These are phyloP conservation scores for Arabidopsis suecica DNA, from an alignment of 345 rosid genomes.

Conservation along the genomic window DNA sequence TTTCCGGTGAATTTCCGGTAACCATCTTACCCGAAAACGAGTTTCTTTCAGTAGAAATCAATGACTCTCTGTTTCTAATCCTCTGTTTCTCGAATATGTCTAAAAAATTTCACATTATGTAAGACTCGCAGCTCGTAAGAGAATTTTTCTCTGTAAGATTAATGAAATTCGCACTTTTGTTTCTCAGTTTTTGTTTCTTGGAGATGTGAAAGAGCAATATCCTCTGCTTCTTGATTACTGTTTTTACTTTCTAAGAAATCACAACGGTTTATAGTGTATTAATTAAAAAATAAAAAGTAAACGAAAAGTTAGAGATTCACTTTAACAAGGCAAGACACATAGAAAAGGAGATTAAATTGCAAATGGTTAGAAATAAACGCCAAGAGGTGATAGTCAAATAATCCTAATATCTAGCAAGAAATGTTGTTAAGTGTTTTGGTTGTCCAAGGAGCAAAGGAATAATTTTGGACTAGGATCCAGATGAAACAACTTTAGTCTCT, in stretches of 20 bases:
- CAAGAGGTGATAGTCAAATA: constrained; percentile 4
- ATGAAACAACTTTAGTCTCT: constrained; percentile 1
- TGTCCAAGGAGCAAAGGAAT: background rate
- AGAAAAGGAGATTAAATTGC: background rate
- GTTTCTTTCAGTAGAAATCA: background rate
- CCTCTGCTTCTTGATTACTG: constrained; percentile 3
- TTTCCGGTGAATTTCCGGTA: background rate
- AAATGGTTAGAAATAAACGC: background rate
- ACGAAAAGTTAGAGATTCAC: background rate
- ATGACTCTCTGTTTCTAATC: background rate
- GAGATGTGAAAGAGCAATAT: background rate
- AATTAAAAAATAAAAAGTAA: too few species aligned
- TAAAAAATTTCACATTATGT: background rate
- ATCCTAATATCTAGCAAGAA: background rate
- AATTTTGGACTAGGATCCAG: background rate
- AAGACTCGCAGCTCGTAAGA: too few species aligned
- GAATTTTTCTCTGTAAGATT: too few species aligned
- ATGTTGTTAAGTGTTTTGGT: background rate
- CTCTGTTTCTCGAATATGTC: constrained; percentile 9
- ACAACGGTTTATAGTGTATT: too few species aligned
- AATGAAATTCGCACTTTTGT: background rate
- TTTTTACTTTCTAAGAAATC: too few species aligned
- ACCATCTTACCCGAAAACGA: background rate
- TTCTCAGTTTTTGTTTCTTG: background rate
- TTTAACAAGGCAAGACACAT: background rate